A percentile compares a stretch with the other conserved stretches of the same genome.
Conservation (phyloP, 495 filamentous ascomycete genomes). For the Penicillium longicatenatum region DNA sequence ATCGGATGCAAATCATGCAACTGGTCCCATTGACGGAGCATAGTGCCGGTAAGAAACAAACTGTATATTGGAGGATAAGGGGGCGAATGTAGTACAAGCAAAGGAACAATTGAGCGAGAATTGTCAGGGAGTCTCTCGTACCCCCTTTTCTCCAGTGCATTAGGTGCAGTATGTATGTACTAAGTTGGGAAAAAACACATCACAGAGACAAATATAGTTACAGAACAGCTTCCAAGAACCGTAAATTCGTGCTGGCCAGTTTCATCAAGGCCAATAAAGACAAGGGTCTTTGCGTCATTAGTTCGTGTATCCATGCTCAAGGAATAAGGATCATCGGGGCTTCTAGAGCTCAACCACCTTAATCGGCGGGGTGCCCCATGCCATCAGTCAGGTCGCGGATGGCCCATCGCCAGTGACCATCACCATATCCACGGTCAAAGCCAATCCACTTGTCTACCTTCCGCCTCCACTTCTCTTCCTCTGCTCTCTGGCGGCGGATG, state of each 20-base stretch:
- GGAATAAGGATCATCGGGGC: too few species aligned
- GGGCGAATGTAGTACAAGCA: neutral
- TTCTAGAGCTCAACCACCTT: too few species aligned
- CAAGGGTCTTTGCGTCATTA: slow-evolving; percentile 29
- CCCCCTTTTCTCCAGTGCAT: neutral
- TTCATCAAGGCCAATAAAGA: slow-evolving; percentile 26
- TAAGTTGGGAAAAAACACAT: neutral
- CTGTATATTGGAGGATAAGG: neutral
- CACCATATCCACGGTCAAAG: slow-evolving; percentile 44
- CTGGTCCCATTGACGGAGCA: slow-evolving; percentile 1
- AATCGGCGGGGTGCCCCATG: slow-evolving; percentile 5
- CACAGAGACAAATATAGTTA: slow-evolving; percentile 23
- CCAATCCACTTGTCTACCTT: slow-evolving; percentile 78
- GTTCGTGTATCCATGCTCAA: slow-evolving; percentile 25
- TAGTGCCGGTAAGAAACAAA: neutral
- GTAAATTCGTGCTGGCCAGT: slow-evolving; percentile 26
- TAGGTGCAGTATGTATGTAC: neutral
- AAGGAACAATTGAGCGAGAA: neutral
- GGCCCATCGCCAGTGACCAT: slow-evolving; percentile 56
- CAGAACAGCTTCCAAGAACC: slow-evolving; percentile 17
- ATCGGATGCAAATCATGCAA: slow-evolving; percentile 3
- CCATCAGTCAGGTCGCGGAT: slow-evolving; percentile 48
- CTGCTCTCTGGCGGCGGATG: slow-evolving; percentile 80
- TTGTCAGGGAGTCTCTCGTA: neutral
- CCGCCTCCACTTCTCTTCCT: slow-evolving; percentile 87